A percentile compares a stretch with the other conserved stretches of the same genome.
Conservation (phyloP, 192 early-diverging fungal genomes). For the Umbelopsis vinacea region DNA sequence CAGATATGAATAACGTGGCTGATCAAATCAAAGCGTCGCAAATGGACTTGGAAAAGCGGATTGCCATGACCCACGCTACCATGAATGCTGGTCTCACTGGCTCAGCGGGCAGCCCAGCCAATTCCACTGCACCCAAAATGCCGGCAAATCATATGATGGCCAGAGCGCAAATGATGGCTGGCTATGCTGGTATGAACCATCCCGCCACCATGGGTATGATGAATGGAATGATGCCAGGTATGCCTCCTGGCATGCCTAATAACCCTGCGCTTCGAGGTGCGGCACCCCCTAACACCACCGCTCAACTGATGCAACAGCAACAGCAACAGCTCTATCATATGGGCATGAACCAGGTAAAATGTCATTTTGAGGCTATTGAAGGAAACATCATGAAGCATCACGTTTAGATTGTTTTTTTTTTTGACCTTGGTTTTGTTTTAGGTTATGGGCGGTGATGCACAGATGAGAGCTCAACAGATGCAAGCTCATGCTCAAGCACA, state of each 20-base stretch:
- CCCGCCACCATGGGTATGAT: constrained; percentile 6
- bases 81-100: constrained; percentile 17
- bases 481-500: neutral
- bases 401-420: too few relatives aligned
- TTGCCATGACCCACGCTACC: neutral
- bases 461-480: constrained; percentile 14
- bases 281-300: neutral
- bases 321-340: constrained; percentile 14
- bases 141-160: constrained; percentile 12
- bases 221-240: constrained; percentile 14
- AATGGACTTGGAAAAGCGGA: constrained; percentile 4
- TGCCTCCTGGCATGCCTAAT: neutral
- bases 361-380: too few relatives aligned
- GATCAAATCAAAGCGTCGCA: constrained; percentile 19
- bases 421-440: neutral
- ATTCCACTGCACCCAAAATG: neutral
- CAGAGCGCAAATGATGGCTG: constrained; percentile 5
- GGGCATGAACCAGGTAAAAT: neutral
- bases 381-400: too few relatives aligned
- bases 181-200: neutral
- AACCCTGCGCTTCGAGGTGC: neutral
- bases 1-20: constrained; percentile 3
- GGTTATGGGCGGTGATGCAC: neutral
- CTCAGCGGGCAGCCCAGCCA: neutral
- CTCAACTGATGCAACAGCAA: constrained; percentile 10